Percentiles rank a stretch among this genome's conserved stretches.
Evolutionary conservation across 345 rosid species (phyloP).

Genomic region (Citrus hindsii): DNA sequence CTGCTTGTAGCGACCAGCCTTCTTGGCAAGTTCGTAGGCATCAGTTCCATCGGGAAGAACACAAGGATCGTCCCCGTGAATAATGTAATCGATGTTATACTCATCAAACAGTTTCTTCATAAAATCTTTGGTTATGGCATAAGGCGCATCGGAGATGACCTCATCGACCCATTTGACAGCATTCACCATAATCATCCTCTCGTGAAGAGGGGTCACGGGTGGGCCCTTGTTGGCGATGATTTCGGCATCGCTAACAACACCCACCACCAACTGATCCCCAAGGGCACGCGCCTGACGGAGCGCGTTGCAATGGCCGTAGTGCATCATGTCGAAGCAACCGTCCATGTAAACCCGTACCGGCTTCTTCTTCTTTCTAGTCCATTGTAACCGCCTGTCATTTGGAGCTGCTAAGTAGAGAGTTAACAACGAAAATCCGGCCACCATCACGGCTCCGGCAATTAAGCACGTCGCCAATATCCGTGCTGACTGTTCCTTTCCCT

Average conservation of each 20-base stretch:
- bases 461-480: constrained; percentile 35
- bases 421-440: constrained; percentile 34
- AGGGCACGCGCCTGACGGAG: constrained; percentile 73
- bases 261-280: constrained; percentile 70
- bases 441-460: constrained; percentile 47
- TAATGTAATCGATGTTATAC: constrained; percentile 62
- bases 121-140: constrained; percentile 69
- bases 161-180: constrained; percentile 84
- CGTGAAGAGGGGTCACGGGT: constrained; percentile 65
- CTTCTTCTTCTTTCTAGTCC: constrained; percentile 45
- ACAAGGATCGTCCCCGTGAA: constrained; percentile 81
- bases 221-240: constrained; percentile 74
- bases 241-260: constrained; percentile 72
- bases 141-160: constrained; percentile 72
- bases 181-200: constrained; percentile 65
- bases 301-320: constrained; percentile 82
- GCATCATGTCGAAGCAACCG: constrained; percentile 87
- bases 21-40: constrained; percentile 73
- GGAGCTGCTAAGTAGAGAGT: constrained; percentile 26
- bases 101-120: constrained; percentile 68
- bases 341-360: constrained; percentile 72
- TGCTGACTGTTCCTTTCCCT: constrained; percentile 29
- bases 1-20: constrained; percentile 77
- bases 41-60: constrained; percentile 80
- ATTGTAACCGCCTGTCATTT: constrained; percentile 9